phyloP scores from a whole-genome alignment of 2,329 filamentous ascomycete species.

The Triangularia setosa region DNA sequence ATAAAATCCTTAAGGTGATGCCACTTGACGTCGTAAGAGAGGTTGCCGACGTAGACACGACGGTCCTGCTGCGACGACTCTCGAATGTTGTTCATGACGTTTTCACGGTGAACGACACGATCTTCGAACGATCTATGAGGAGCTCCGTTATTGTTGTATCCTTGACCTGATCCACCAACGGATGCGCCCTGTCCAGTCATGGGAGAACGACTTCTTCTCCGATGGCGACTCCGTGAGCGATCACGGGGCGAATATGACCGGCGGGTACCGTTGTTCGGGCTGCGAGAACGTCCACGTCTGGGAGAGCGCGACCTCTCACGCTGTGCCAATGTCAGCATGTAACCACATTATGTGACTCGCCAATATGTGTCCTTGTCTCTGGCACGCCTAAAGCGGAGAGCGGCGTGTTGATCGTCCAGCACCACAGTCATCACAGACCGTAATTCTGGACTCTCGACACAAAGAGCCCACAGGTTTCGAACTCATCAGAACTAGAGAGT shows the following conservation, averaged over 20 bases:
- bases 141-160: slow-evolving; percentile 62
- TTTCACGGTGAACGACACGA: slow-evolving; percentile 76
- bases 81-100: slow-evolving; percentile 92
- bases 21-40: slow-evolving; percentile 99
- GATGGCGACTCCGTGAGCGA: slow-evolving; percentile 73
- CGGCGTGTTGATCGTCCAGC: background rate
- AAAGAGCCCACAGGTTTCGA: background rate
- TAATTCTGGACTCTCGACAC: background rate
- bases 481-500: background rate
- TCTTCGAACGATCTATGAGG: slow-evolving; percentile 80
- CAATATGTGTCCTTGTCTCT: background rate
- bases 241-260: slow-evolving; percentile 73
- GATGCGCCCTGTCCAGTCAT: slow-evolving; percentile 71
- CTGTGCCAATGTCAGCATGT: slow-evolving; percentile 45
- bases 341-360: slow-evolving; percentile 14
- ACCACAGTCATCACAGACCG: background rate
- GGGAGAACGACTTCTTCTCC: slow-evolving; percentile 79
- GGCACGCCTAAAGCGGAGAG: background rate
- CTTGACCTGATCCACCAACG: slow-evolving; percentile 65
- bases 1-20: slow-evolving; percentile 99
- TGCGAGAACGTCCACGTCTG: slow-evolving; percentile 77
- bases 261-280: slow-evolving; percentile 58
- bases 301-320: slow-evolving; percentile 80
- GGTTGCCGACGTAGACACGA: slow-evolving; percentile 97
- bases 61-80: slow-evolving; percentile 98